Percentiles rank a stretch among this genome's conserved stretches.
Conservation (phyloP, 768 basidiomycete genomes). For the Amanita subjunquillea region DNA sequence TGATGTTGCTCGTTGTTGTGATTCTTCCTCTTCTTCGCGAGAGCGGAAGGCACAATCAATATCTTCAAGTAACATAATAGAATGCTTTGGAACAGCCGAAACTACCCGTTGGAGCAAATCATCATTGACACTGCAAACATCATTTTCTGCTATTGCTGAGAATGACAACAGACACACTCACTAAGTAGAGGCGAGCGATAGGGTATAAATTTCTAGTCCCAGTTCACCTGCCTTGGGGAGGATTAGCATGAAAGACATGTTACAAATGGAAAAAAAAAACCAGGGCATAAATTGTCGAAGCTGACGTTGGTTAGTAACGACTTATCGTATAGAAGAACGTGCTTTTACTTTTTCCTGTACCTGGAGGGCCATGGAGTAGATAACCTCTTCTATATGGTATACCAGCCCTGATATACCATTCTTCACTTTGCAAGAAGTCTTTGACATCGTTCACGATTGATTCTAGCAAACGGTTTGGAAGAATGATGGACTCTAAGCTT, state of each 20-base stretch:
- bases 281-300: slow-evolving; percentile 44
- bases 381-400: slow-evolving; percentile 52
- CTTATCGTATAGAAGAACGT: background rate
- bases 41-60: slow-evolving; percentile 51
- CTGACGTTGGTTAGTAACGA: slow-evolving; percentile 29
- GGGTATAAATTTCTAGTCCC: slow-evolving; percentile 72
- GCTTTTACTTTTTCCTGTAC: slow-evolving; percentile 46
- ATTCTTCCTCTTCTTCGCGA: slow-evolving; percentile 28
- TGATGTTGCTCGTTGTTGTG: background rate
- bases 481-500: slow-evolving; percentile 41
- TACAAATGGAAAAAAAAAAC: slow-evolving; percentile 4
- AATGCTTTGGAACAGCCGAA: slow-evolving; percentile 36
- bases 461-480: slow-evolving; percentile 35
- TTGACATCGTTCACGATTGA: slow-evolving; percentile 37
- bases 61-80: slow-evolving; percentile 49
- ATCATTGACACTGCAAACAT: slow-evolving; percentile 34
- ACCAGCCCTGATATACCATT: slow-evolving; percentile 49
- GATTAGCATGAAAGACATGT: slow-evolving; percentile 2
- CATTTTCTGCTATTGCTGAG: background rate
- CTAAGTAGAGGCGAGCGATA: slow-evolving; percentile 40
- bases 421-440: slow-evolving; percentile 41
- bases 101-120: slow-evolving; percentile 34
- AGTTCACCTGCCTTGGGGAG: slow-evolving; percentile 44
- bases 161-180: slow-evolving; percentile 15
- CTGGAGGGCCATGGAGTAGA: slow-evolving; percentile 48